Base-by-base conservation (phyloP, 441 rosid species). In the Pelargonium cotyledonis region DNA sequence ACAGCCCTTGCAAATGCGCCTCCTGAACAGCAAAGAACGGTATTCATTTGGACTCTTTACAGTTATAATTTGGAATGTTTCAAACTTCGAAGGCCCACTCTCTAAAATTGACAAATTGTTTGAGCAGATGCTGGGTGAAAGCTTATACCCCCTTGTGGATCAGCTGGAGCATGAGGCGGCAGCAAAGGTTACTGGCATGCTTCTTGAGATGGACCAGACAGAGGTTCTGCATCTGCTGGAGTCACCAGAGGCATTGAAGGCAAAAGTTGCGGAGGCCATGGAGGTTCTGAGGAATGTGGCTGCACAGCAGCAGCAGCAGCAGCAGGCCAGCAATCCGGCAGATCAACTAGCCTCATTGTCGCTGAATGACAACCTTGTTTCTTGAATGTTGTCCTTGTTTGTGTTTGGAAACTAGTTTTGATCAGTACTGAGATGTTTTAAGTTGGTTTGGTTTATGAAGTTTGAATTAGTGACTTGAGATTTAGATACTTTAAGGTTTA, bases 181-280 rank as follows among this genome's bases (percentile, higher is more conserved):
- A 5, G 92, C 90, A 11, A 88, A 88, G 76, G 90, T 88, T 26
- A 88, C 92, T 0, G 92, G 92, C 14, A 88, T 85, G 90, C 88
- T 88, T 68, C 80, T 88, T 69, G 92, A 88, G 40, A 88, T 85
- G 90, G 92, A 88, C 76, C 90, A 85, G 79, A 80, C 92, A 11
- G 92, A 88, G 79, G 90, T 88, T 11, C 75, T 88, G 77, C 92
- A 88, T 76, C 80, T 87, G 76, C 79, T 87, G 1, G 89, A 85
- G 67, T 81, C 89, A 7, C 92, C 88, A 1, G 92, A 83, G 41
- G 89, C 92, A 14, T 78, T 88, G 43, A 84, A 85, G 81, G 82
- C 87, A 3, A 84, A 88, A 73, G 92, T 88, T 14, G 86, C 78
- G 5, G 92, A 88, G 72, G 92, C 92, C 71, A 79, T 84, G 89